These are phyloP conservation scores for Ustilago lituana DNA, from an alignment of 1,284 basidiomycete species.

Conservation along the genomic window DNA sequence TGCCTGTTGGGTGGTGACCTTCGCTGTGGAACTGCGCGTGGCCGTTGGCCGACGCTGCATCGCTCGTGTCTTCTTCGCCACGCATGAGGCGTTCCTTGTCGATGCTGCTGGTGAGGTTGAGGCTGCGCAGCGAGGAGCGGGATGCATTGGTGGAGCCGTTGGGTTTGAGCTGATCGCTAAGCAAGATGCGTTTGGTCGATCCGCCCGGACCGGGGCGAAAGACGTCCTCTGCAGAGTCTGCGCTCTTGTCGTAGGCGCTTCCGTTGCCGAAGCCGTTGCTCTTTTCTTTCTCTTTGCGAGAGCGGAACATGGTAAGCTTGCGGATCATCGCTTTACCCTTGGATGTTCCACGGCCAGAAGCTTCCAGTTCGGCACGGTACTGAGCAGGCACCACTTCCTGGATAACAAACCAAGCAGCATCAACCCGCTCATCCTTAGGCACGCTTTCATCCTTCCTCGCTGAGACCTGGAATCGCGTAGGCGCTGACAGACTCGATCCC, in stretches of 20 bases:
- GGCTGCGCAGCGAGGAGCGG: slow-evolving; percentile 15
- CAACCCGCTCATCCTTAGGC: slow-evolving; percentile 45
- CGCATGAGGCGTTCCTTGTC: slow-evolving; percentile 7
- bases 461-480: slow-evolving; percentile 27
- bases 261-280: slow-evolving; percentile 6
- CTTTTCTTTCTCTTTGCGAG: slow-evolving; percentile 27
- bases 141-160: slow-evolving; percentile 20
- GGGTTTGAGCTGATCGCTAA: slow-evolving; percentile 39
- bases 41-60: slow-evolving; percentile 2
- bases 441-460: slow-evolving; percentile 24
- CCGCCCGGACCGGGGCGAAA: slow-evolving; percentile 52
- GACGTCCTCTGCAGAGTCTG: slow-evolving; percentile 35
- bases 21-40: slow-evolving; percentile 28
- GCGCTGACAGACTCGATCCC: slow-evolving; percentile 25
- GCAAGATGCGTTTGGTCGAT: slow-evolving; percentile 48
- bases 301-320: slow-evolving; percentile 62
- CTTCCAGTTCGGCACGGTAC: slow-evolving; percentile 60
- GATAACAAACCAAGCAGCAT: slow-evolving; percentile 64
- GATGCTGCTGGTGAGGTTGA: slow-evolving; percentile 9
- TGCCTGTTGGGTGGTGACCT: slow-evolving; percentile 17
- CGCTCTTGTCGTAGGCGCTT: neutral
- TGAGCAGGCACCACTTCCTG: slow-evolving; percentile 62
- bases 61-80: neutral
- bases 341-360: slow-evolving; percentile 29
- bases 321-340: slow-evolving; percentile 60